Base-by-base conservation (phyloP, 2,329 filamentous ascomycete species). In the Cyanodermella asteris region DNA sequence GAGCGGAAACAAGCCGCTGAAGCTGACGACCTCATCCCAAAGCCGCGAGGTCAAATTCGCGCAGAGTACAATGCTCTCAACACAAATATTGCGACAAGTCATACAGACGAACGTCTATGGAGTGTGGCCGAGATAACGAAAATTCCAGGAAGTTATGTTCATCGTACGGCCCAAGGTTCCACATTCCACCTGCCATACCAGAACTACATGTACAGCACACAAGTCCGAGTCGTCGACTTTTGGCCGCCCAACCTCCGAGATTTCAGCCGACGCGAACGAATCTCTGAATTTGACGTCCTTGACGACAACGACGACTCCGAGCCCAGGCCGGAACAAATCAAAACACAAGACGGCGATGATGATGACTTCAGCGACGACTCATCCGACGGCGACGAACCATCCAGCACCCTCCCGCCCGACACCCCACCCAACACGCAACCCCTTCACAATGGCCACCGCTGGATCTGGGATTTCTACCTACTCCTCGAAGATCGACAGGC, bases 381-480 rank as follows among this genome's bases (percentile, higher is more conserved):
- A 7, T 28, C 33, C 15, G 36, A 23, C 15, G 24, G 28, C 13
- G 23, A 24, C 27, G 20, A 19, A 6, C n/a, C n/a, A n/a, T n/a
- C n/a, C n/a, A n/a, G n/a, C n/a, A n/a, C n/a, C n/a, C n/a, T n/a
- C 15, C 16, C 15, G 18, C 16, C 28, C 18, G 14, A 25, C 25
- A 31, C 13, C 21, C 27, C 5, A 23, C 23, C 7, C 26, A 24
- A 12, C n/a, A n/a, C n/a, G n/a, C n/a, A n/a, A n/a, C n/a, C n/a
- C n/a, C n/a, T n/a, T n/a, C n/a, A n/a, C n/a, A n/a, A 35, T 4
- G 42, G 38, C n/a, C 22, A 41, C 2, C 39, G 44, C 6, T 91
- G 78, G 75, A 69, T 87, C 44, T 93, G 82, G 82, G 61, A 64
- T 9, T 93, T 93, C 46, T 65, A 64, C 13, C 56, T 94, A 13